Conservation (phyloP, 768 basidiomycete genomes). For the Fomitopsis serialis region DNA sequence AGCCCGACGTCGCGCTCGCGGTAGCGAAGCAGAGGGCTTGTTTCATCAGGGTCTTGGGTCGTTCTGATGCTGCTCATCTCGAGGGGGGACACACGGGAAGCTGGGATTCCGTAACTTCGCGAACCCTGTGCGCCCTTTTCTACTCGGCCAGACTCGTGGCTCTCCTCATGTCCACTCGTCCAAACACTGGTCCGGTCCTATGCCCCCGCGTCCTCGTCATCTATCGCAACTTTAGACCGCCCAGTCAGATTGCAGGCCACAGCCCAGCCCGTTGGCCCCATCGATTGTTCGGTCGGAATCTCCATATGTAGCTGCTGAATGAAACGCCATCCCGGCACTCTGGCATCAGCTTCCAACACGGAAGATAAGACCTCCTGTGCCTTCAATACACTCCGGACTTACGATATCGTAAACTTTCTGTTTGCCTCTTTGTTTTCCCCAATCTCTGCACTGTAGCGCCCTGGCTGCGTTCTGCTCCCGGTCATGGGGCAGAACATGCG, state of each 20-base stretch:
- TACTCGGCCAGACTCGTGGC: slow-evolving; percentile 1
- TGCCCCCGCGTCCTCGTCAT: neutral
- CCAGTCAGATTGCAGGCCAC: neutral
- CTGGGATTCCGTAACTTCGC: neutral
- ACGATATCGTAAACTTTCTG: slow-evolving; percentile 6
- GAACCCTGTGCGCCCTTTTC: neutral
- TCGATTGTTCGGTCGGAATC: neutral
- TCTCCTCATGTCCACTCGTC: slow-evolving; percentile 1
- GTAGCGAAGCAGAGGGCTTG: slow-evolving; percentile 13
- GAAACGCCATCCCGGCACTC: neutral
- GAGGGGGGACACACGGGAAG: neutral
- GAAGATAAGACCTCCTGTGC: neutral
- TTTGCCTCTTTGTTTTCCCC: slow-evolving; percentile 6
- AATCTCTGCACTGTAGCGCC: slow-evolving; percentile 1
- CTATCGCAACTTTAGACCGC: neutral
- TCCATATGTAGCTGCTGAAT: neutral
- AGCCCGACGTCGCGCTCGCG: neutral
- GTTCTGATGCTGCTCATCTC: neutral
- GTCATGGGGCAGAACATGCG: slow-evolving; percentile 10
- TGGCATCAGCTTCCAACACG: neutral
- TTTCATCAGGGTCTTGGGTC: slow-evolving; percentile 6
- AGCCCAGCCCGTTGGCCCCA: neutral
- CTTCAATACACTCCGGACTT: neutral
- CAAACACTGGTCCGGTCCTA: neutral
- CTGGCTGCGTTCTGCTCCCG: neutral